Conservation (phyloP, 805 yeast genomes). For the Metschnikowia baotianmanensis region DNA sequence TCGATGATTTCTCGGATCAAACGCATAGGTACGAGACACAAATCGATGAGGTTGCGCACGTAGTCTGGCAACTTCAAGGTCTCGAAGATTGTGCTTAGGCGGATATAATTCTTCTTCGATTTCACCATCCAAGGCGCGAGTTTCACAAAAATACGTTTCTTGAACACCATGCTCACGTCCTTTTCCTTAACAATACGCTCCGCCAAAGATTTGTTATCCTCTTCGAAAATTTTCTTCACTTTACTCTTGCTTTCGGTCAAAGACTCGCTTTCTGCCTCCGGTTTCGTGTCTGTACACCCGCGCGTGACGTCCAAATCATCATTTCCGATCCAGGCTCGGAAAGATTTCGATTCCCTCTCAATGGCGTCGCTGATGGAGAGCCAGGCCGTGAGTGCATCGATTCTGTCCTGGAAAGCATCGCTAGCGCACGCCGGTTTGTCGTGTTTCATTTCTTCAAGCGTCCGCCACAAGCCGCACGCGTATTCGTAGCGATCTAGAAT, state of each 20-base stretch:
- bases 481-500: constrained; percentile 61
- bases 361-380: constrained; percentile 69
- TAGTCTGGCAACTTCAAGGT: constrained; percentile 73
- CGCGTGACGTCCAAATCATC: constrained; percentile 65
- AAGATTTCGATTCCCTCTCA: constrained; percentile 53
- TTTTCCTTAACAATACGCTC: constrained; percentile 81
- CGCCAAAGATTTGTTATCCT: constrained; percentile 67
- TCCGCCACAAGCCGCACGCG: constrained; percentile 77
- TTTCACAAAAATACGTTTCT: constrained; percentile 62
- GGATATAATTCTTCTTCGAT: constrained; percentile 68
- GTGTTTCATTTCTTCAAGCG: constrained; percentile 68
- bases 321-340: constrained; percentile 82
- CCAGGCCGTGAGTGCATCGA: constrained; percentile 86
- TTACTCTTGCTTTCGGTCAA: constrained; percentile 3
- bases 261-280: constrained; percentile 14
- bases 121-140: constrained; percentile 81
- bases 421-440: constrained; percentile 73
- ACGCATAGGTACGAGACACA: constrained; percentile 74
- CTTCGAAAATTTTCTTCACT: constrained; percentile 45
- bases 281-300: constrained; percentile 18
- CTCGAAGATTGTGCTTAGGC: constrained; percentile 59
- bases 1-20: constrained; percentile 76
- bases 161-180: constrained; percentile 69
- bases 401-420: constrained; percentile 58
- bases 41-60: constrained; percentile 57